A percentile compares a stretch with the other conserved stretches of the same genome.
Evolutionary conservation across 441 rosid genomes (phyloP).

Genomic region (Pelargonium fulgidum): DNA sequence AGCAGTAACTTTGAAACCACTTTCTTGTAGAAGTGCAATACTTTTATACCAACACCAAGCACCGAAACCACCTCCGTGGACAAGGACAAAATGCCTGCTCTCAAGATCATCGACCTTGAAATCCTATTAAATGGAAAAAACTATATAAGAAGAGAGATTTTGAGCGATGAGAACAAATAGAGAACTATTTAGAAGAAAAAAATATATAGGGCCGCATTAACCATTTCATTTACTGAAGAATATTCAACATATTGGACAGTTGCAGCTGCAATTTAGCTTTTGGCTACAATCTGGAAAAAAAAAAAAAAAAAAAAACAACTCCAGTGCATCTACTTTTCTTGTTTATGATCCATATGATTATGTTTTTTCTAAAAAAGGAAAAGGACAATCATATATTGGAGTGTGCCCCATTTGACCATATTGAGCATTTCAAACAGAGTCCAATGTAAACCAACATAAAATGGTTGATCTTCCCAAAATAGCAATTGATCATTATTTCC

Average conservation of each 20-base stretch:
- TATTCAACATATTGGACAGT: background rate
- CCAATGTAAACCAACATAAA: background rate
- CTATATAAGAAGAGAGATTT: slow-evolving; percentile 7
- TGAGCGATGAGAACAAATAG: background rate
- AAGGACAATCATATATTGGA: background rate
- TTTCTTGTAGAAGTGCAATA: slow-evolving; percentile 80
- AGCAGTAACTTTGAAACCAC: slow-evolving; percentile 77
- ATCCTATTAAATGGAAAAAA: slow-evolving; percentile 39
- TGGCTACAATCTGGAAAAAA: background rate
- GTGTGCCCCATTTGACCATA: background rate
- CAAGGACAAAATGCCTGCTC: slow-evolving; percentile 69
- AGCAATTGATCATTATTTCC: background rate
- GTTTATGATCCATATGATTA: no score
- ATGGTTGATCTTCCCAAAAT: background rate
- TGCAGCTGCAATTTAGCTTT: background rate
- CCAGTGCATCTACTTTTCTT: no score
- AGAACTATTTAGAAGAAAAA: no score
- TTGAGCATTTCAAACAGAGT: background rate
- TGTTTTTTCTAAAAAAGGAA: no score
- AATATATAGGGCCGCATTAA: background rate
- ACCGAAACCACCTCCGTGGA: slow-evolving; percentile 95
- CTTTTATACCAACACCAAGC: slow-evolving; percentile 99
- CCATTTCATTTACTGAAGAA: background rate
- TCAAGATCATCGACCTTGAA: slow-evolving; percentile 64
- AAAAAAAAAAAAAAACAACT: no score